Conservation (phyloP, 805 yeast genomes). For the Kockiozyma suomiensis region DNA sequence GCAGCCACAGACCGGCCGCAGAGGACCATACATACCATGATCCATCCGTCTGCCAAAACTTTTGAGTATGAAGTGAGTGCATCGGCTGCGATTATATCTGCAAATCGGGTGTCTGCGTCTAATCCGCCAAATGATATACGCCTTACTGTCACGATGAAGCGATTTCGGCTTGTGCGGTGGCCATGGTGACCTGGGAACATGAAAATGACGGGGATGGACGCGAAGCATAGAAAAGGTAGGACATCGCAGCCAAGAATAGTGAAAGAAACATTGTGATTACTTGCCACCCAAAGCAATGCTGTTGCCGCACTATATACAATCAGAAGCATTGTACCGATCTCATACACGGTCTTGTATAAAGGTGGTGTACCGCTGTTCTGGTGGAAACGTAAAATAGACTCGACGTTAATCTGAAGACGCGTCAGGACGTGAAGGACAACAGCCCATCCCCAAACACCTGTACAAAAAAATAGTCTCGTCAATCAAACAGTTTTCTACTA, state of each 20-base stretch:
- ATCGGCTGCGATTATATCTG: constrained; percentile 83
- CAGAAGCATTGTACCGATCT: constrained; percentile 42
- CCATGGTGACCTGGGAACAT: constrained; percentile 45
- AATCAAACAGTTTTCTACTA: too few species aligned
- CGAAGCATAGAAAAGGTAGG: constrained; percentile 48
- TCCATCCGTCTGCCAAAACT: constrained; percentile 70
- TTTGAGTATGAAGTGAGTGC: constrained; percentile 79
- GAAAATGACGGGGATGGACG: constrained; percentile 43
- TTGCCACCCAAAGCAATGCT: constrained; percentile 40
- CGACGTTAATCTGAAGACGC: constrained; percentile 37
- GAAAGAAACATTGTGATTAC: constrained; percentile 29
- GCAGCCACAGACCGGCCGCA: constrained; percentile 43
- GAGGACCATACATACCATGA: constrained; percentile 53
- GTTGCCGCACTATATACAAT: constrained; percentile 36
- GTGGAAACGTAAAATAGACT: constrained; percentile 34
- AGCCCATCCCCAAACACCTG: constrained; percentile 45
- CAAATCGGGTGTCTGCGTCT: constrained; percentile 59
- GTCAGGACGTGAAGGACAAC: constrained; percentile 38
- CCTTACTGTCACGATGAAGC: constrained; percentile 49
- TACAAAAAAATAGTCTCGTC: neutral
- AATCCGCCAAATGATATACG: constrained; percentile 64
- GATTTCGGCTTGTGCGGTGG: constrained; percentile 45
- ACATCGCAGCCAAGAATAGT: constrained; percentile 41
- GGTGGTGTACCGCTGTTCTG: constrained; percentile 28
- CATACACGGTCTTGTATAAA: constrained; percentile 45